Percentiles rank a stretch among this genome's conserved stretches.
These are phyloP conservation scores for Alternaria metachromatica DNA, from an alignment of 2,329 filamentous ascomycete genomes.

Conservation along the genomic window DNA sequence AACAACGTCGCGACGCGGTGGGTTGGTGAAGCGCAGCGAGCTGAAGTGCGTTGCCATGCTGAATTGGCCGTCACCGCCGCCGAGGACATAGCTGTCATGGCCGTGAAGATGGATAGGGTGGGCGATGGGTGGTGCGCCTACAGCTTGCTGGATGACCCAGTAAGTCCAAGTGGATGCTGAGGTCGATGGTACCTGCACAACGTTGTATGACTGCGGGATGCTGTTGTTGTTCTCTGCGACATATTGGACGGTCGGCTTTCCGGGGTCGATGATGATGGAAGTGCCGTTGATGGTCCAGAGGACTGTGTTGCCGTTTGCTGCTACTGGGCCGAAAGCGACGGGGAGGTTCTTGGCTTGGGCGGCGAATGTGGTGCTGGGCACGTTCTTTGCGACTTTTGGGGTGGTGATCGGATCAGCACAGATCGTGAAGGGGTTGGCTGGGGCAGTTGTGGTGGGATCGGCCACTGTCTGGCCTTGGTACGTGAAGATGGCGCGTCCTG, in stretches of 20 bases:
- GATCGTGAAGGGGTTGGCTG: conserved; percentile 27
- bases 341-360: conserved; percentile 34
- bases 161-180: conserved; percentile 48
- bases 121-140: conserved; percentile 45
- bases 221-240: conserved; percentile 50
- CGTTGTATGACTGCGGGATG: conserved; percentile 50
- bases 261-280: conserved; percentile 57
- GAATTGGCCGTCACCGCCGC: conserved; percentile 42
- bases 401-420: conserved; percentile 47
- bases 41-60: conserved; percentile 13
- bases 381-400: conserved; percentile 46
- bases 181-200: conserved; percentile 50
- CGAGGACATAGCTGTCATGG: conserved; percentile 34
- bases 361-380: conserved; percentile 38
- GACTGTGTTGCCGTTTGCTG: conserved; percentile 32
- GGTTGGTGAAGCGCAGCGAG: conserved; percentile 45
- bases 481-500: conserved; percentile 49
- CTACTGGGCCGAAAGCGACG: conserved; percentile 40
- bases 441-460: conserved; percentile 42
- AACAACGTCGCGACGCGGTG: conserved; percentile 45
- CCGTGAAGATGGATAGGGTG: conserved; percentile 42
- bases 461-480: conserved; percentile 46
- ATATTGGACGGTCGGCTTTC: conserved; percentile 56
- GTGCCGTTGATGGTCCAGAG: conserved; percentile 53
- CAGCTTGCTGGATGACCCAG: conserved; percentile 56